phyloP scores from a whole-genome alignment of 2,329 filamentous ascomycete species.

The Nigrospora osmanthi region DNA sequence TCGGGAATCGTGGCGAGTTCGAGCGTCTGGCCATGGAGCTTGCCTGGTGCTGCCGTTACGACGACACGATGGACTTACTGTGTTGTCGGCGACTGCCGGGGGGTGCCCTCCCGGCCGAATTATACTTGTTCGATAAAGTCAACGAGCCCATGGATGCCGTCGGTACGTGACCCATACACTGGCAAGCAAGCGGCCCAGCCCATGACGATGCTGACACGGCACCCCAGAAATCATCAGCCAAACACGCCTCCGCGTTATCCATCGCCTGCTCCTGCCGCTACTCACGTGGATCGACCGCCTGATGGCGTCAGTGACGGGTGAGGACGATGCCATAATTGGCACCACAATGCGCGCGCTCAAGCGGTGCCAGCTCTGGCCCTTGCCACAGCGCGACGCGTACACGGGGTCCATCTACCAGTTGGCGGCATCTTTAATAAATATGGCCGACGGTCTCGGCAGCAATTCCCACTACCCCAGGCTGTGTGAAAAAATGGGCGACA shows the following conservation, averaged over 20 bases:
- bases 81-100: too few species aligned
- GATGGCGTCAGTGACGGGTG: not conserved
- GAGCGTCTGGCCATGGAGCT: not conserved
- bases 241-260: not conserved
- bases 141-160: not conserved
- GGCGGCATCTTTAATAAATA: not conserved
- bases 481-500: not conserved
- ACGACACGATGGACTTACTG: not conserved
- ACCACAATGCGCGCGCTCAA: constrained; percentile 5
- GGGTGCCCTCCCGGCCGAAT: not conserved
- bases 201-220: too few species aligned
- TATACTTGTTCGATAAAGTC: not conserved
- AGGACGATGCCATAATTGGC: constrained; percentile 5
- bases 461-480: constrained; percentile 1
- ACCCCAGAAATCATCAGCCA: not conserved
- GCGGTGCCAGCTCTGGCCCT: constrained; percentile 4
- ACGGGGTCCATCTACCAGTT: not conserved
- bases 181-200: too few species aligned
- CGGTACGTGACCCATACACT: not conserved
- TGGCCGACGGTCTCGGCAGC: not conserved
- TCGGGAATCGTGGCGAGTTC: constrained; percentile 6
- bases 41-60: not conserved
- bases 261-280: not conserved
- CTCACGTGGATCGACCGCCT: not conserved
- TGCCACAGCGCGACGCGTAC: not conserved